Evolutionary conservation across 1,284 basidiomycete genomes (phyloP).

Genomic region (Fomes fomentarius): DNA sequence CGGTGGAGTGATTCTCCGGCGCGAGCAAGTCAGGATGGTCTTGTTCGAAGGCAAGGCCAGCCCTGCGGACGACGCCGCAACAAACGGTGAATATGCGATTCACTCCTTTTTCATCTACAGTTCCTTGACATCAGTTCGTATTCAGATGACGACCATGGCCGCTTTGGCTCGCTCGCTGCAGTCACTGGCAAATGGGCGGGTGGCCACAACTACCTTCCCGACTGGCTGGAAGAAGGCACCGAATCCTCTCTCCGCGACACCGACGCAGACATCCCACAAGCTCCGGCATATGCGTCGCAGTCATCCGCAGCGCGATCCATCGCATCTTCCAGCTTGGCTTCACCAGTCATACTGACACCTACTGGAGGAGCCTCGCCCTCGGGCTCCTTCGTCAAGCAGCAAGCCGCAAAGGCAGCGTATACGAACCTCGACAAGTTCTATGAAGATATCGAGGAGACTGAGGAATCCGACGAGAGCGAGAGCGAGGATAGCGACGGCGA

Average conservation of each 20-base stretch:
- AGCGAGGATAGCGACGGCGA: conserved; percentile 32
- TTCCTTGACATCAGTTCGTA: background rate
- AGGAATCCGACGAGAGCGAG: conserved; percentile 33
- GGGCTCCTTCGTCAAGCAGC: conserved; percentile 40
- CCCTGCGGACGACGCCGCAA: conserved; percentile 42
- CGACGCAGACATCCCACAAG: conserved; percentile 54
- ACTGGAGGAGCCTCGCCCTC: conserved; percentile 46
- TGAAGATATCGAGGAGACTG: conserved; percentile 39
- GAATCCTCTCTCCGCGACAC: conserved; percentile 45
- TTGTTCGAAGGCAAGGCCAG: conserved; percentile 75
- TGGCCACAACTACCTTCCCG: conserved; percentile 38
- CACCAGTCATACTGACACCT: conserved; percentile 58
- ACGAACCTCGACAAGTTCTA: conserved; percentile 76
- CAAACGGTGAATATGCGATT: conserved; percentile 23
- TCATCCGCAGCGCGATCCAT: conserved; percentile 27
- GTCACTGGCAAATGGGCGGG: conserved; percentile 55
- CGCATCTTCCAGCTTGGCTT: conserved; percentile 26
- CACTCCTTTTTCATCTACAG: too few relatives aligned
- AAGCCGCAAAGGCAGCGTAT: conserved; percentile 48
- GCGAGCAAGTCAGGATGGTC: conserved; percentile 81
- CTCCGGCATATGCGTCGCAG: conserved; percentile 24
- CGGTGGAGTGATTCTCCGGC: conserved; percentile 76
- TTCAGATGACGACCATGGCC: conserved; percentile 44
- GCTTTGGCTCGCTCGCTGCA: conserved; percentile 59
- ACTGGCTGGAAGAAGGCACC: conserved; percentile 42